Percentiles rank a stretch among this genome's conserved stretches.
These are phyloP conservation scores for Fraxinus latifolia DNA, from an alignment of 305 asterid genomes.

Conservation along the genomic window DNA sequence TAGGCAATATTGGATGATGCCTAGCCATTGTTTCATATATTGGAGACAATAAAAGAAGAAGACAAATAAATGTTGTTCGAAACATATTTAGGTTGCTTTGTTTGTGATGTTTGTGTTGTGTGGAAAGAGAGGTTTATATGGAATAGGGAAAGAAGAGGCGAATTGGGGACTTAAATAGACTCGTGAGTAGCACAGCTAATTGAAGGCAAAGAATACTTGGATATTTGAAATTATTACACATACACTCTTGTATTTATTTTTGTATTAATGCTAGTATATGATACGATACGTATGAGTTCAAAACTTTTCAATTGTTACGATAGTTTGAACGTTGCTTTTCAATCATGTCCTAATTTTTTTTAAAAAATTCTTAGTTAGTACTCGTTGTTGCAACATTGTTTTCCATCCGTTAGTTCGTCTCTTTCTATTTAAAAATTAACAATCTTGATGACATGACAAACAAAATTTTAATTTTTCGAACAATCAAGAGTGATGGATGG, in stretches of 20 bases:
- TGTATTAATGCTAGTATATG: not conserved
- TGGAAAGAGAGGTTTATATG: slow-evolving; percentile 10
- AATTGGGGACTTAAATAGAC: slow-evolving; percentile 46
- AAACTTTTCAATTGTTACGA: not conserved
- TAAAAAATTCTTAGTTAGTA: not conserved
- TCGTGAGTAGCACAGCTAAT: slow-evolving; percentile 32
- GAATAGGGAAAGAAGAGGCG: slow-evolving; percentile 16
- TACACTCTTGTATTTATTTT: not conserved
- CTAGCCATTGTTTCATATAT: slow-evolving; percentile 36
- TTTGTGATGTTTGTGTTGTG: not conserved
- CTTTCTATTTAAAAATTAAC: not conserved
- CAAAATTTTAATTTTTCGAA: not conserved
- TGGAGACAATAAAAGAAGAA: slow-evolving; percentile 34
- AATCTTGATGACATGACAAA: not conserved
- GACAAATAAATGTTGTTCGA: slow-evolving; percentile 22
- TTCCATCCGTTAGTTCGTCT: not conserved
- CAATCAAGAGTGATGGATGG: not conserved
- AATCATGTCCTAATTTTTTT: not conserved
- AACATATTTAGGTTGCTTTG: not conserved
- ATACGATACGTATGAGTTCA: not conserved
- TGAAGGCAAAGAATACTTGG: slow-evolving; percentile 27
- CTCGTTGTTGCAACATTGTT: not conserved
- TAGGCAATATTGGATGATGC: slow-evolving; percentile 38
- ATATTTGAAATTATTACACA: not conserved
- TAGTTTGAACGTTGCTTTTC: not conserved